phyloP scores from a whole-genome alignment of 2,329 filamentous ascomycete species.

The Sporothrix humicola region DNA sequence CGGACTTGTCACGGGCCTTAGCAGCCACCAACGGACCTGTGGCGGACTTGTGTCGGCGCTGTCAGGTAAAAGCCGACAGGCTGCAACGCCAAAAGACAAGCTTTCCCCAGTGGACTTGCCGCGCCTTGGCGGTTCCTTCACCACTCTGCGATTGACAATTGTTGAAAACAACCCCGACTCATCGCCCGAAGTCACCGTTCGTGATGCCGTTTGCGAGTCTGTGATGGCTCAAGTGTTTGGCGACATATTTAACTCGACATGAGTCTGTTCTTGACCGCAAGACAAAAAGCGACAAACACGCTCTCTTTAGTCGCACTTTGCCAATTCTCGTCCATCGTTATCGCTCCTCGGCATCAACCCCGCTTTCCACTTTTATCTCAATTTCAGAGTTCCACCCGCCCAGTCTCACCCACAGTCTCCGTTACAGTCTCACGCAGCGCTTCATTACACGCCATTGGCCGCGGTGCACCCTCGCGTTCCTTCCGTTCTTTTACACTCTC shows the following conservation, averaged over 20 bases:
- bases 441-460: not conserved
- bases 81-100: not conserved
- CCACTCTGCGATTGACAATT: not conserved
- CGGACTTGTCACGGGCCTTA: not conserved
- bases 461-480: not conserved
- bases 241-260: not conserved
- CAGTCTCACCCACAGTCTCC: not conserved
- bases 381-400: not conserved
- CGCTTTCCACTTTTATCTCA: not conserved
- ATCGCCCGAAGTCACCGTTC: not conserved
- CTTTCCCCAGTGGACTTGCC: not conserved
- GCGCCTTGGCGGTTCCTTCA: not conserved
- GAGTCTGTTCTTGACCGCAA: not conserved
- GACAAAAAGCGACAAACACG: not conserved
- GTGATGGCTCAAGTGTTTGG: not conserved
- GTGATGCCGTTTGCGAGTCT: not conserved
- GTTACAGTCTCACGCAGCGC: too few species aligned
- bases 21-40: not conserved
- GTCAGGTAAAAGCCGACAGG: slow-evolving; percentile 11
- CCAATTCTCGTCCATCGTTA: not conserved
- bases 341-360: not conserved
- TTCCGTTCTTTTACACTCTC: not conserved
- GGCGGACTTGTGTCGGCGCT: not conserved
- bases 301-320: not conserved
- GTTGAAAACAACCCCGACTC: not conserved